Evolutionary conservation across 805 yeast species (phyloP).

Genomic region (Starmerella geochares): DNA sequence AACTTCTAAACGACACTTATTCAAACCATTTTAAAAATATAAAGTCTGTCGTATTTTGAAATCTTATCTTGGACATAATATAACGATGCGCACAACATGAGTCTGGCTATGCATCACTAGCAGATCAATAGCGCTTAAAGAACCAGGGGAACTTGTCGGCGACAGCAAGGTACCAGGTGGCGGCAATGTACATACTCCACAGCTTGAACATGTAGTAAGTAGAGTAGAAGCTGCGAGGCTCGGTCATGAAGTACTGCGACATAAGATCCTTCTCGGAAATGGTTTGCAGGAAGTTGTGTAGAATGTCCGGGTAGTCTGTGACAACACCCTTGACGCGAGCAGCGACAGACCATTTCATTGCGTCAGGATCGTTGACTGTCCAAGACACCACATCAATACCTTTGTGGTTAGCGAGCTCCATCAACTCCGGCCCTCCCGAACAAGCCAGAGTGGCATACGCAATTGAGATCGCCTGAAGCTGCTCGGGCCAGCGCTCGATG

Average conservation of each 20-base stretch:
- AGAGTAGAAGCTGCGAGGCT: conserved; percentile 25
- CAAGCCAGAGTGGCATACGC: conserved; percentile 38
- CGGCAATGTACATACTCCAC: conserved; percentile 23
- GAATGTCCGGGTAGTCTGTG: conserved; percentile 35
- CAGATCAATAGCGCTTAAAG: conserved; percentile 16
- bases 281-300: conserved; percentile 18
- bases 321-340: conserved; percentile 35
- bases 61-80: no score
- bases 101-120: no score
- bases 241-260: conserved; percentile 26
- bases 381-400: conserved; percentile 39
- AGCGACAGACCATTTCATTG: conserved; percentile 34
- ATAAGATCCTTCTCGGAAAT: conserved; percentile 25
- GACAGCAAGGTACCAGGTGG: conserved; percentile 21
- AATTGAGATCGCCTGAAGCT: conserved; percentile 49
- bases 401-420: conserved; percentile 30
- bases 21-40: no score
- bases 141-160: conserved; percentile 24
- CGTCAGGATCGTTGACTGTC: conserved; percentile 40
- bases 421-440: conserved; percentile 31
- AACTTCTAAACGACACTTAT: no score
- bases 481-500: conserved; percentile 35
- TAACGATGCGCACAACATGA: no score
- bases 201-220: conserved; percentile 14
- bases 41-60: no score